Evolutionary conservation across 2,329 filamentous ascomycete genomes (phyloP), one percentile per base, ranked within the genome.

Genomic region (Madurella mycetomatis): DNA sequence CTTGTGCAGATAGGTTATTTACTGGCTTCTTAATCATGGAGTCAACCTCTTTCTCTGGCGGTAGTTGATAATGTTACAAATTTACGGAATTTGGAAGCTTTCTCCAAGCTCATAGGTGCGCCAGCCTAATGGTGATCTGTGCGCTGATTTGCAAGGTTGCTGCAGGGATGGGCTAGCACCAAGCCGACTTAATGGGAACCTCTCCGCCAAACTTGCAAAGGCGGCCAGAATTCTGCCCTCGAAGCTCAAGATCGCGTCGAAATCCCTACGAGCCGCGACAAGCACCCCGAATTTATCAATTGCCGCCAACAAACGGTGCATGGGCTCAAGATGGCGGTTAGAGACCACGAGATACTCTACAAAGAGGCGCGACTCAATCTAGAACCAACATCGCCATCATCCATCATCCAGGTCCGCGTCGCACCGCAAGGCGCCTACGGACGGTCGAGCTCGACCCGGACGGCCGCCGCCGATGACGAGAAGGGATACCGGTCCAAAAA

Each of bases 291-390:
- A 46, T 41, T 47, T 42, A 18, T 49, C 53, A 42, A 57, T 60
- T 56, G 54, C 62, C 57, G 60, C 57, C 55, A 43, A 54, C 47
- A 43, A 54, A 64, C 41, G 47, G 44, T 47, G 47, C 51, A 60
- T 87, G 86, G 83, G 79, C 76, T 78, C 76, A 82, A 77, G 68
- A 90, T 90, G 86, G 82, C 80, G 66, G 76, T 77, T 65, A 71
- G 76, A 67, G 79, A 81, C 66, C 78, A 81, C 62, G 79, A 81
- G 60, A 86, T 82, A 72, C 78, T 89, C 72, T 94, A 88, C 78
- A 92, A 91, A 76, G 90, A 95, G 80, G 90, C 88, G 70, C 85
- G 88, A 70, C 77, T 95, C 72, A 90, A 89, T 71, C 81, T 94
- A 65, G 88, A 94, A 72, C 84, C 85, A 60, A 79, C 83, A 57